phyloP scores from a whole-genome alignment of 2,329 filamentous ascomycete genomes.

The Ophiobolus disseminans region DNA sequence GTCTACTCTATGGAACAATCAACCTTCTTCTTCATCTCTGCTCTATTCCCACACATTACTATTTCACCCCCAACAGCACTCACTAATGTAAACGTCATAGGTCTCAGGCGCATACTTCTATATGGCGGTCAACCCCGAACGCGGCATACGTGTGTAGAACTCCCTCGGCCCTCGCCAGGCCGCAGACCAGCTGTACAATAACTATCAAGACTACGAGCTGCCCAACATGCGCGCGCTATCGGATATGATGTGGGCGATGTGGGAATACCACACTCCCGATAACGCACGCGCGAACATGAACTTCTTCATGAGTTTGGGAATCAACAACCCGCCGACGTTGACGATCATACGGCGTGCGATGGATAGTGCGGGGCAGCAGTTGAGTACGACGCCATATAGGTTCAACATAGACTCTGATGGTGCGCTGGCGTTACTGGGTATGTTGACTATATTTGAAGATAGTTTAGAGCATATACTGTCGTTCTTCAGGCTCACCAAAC shows the following conservation, averaged over 20 bases:
- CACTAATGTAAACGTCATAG: too few relatives aligned
- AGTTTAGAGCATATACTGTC: neutral
- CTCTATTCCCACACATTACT: too few relatives aligned
- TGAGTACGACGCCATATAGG: neutral
- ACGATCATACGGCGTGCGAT: neutral
- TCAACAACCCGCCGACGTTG: neutral
- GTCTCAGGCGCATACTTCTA: conserved; percentile 1
- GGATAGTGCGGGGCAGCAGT: neutral
- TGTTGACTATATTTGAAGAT: neutral
- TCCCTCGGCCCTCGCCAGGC: neutral
- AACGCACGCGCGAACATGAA: neutral
- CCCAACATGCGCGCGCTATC: neutral
- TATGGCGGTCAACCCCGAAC: conserved; percentile 3
- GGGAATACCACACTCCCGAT: neutral
- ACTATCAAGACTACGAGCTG: conserved; percentile 1
- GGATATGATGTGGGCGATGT: conserved; percentile 5
- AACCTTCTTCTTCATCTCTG: too few relatives aligned
- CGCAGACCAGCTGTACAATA: neutral
- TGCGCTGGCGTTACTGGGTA: neutral
- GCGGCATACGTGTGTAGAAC: conserved; percentile 4
- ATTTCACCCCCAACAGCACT: too few relatives aligned
- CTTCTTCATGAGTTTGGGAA: neutral
- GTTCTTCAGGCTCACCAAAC: neutral
- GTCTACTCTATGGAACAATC: too few relatives aligned
- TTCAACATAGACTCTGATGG: neutral